These are phyloP conservation scores for Trichoderma sp. DNA, from an alignment of 2,329 filamentous ascomycete genomes.

Conservation along the genomic window DNA sequence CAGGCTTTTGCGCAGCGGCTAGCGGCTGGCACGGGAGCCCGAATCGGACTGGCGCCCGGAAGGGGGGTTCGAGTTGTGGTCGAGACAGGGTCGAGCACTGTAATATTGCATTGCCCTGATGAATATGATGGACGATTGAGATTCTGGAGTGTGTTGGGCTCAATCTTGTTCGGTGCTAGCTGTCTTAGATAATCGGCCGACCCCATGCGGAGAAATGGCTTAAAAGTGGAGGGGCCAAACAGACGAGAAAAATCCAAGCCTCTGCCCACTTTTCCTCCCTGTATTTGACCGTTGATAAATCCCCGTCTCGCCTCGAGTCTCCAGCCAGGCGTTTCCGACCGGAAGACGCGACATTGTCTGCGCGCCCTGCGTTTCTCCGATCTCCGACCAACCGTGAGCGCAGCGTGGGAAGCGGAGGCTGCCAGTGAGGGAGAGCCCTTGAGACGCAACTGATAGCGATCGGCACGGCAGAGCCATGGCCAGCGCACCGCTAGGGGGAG, in stretches of 20 bases:
- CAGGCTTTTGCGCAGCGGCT: background rate
- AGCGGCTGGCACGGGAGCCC: background rate
- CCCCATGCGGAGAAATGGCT: conserved; percentile 17
- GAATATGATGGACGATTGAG: background rate
- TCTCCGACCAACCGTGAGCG: background rate
- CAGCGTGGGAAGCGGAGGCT: conserved; percentile 6
- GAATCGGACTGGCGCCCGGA: background rate
- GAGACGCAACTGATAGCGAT: background rate
- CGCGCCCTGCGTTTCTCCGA: conserved; percentile 15
- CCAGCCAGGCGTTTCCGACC: conserved; percentile 13
- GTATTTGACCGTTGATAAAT: conserved; percentile 20
- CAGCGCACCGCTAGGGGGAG: background rate
- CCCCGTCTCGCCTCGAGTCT: conserved; percentile 18
- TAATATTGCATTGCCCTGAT: background rate
- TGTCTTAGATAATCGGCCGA: conserved; percentile 6
- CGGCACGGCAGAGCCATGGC: conserved; percentile 9
- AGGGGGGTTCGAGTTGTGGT: background rate
- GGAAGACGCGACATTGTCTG: conserved; percentile 10
- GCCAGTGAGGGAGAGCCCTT: background rate
- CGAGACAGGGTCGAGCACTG: background rate
- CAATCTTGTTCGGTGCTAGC: background rate
- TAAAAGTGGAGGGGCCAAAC: conserved; percentile 17
- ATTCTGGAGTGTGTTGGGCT: background rate
- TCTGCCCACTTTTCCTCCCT: conserved; percentile 18
- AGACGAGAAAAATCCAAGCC: conserved; percentile 14